phyloP scores from a whole-genome alignment of 2,329 filamentous ascomycete species.

The Scedosporium apiospermum region DNA sequence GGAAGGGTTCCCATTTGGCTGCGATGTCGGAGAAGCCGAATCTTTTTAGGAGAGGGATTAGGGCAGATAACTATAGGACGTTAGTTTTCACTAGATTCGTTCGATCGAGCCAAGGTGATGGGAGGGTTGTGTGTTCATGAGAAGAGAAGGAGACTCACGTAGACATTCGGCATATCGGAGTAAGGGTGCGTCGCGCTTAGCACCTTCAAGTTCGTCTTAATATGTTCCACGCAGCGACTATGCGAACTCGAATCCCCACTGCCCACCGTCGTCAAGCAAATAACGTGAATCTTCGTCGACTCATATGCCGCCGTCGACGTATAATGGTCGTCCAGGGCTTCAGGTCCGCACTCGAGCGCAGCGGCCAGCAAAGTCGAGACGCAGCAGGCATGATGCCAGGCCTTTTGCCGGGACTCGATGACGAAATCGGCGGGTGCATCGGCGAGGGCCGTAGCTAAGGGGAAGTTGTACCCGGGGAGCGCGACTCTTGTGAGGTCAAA shows the following conservation, averaged over 20 bases:
- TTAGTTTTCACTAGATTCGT: neutral
- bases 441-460: slow-evolving; percentile 14
- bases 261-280: slow-evolving; percentile 15
- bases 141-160: neutral
- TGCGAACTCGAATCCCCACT: slow-evolving; percentile 11
- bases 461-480: slow-evolving; percentile 17
- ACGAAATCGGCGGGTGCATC: slow-evolving; percentile 13
- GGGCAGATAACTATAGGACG: neutral
- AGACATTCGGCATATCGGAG: slow-evolving; percentile 1
- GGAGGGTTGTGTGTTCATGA: neutral
- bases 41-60: slow-evolving; percentile 3
- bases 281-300: slow-evolving; percentile 17
- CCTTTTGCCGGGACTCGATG: slow-evolving; percentile 13
- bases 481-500: slow-evolving; percentile 16
- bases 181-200: slow-evolving; percentile 4
- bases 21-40: slow-evolving; percentile 8
- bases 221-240: slow-evolving; percentile 12
- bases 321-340: slow-evolving; percentile 15
- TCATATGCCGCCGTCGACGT: slow-evolving; percentile 15
- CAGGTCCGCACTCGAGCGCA: slow-evolving; percentile 9
- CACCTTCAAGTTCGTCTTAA: slow-evolving; percentile 12
- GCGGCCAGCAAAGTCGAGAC: slow-evolving; percentile 13
- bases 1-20: slow-evolving; percentile 2
- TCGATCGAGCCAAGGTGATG: neutral
- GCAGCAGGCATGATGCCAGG: slow-evolving; percentile 14